Evolutionary conservation across 257 asterid genomes (phyloP).

Genomic region (Eucommia ulmoides): DNA sequence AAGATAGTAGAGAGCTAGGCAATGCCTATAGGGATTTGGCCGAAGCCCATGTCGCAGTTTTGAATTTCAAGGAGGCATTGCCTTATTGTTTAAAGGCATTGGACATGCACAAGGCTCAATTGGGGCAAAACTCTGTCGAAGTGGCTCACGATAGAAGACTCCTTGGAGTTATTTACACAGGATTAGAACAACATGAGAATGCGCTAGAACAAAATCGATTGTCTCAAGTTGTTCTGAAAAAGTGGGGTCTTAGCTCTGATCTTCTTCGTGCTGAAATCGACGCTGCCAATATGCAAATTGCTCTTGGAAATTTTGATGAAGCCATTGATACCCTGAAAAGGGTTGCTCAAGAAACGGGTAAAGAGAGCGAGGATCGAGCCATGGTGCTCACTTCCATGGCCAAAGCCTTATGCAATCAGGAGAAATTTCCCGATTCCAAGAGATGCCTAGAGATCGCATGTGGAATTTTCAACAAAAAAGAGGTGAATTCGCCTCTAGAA

Average conservation of each 20-base stretch:
- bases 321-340: conserved; percentile 68
- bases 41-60: conserved; percentile 54
- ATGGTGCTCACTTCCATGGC: conserved; percentile 70
- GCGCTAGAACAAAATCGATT: conserved; percentile 80
- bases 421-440: conserved; percentile 59
- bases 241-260: conserved; percentile 73
- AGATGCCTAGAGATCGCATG: conserved; percentile 65
- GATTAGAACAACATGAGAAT: conserved; percentile 62
- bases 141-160: conserved; percentile 81
- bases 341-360: conserved; percentile 51
- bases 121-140: conserved; percentile 77
- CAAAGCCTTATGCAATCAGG: conserved; percentile 63
- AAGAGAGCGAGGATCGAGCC: conserved; percentile 79
- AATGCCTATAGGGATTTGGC: conserved; percentile 79
- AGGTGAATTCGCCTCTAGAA: conserved; percentile 37
- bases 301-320: conserved; percentile 65
- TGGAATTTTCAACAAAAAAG: conserved; percentile 61
- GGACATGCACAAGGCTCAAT: conserved; percentile 47
- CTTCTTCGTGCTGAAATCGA: conserved; percentile 84
- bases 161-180: conserved; percentile 81
- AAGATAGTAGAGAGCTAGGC: conserved; percentile 67
- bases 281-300: conserved; percentile 88
- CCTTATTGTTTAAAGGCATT: conserved; percentile 76
- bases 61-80: conserved; percentile 50
- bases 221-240: conserved; percentile 67